phyloP scores from a whole-genome alignment of 2,329 filamentous ascomycete genomes.

The Exophiala bonariae region DNA sequence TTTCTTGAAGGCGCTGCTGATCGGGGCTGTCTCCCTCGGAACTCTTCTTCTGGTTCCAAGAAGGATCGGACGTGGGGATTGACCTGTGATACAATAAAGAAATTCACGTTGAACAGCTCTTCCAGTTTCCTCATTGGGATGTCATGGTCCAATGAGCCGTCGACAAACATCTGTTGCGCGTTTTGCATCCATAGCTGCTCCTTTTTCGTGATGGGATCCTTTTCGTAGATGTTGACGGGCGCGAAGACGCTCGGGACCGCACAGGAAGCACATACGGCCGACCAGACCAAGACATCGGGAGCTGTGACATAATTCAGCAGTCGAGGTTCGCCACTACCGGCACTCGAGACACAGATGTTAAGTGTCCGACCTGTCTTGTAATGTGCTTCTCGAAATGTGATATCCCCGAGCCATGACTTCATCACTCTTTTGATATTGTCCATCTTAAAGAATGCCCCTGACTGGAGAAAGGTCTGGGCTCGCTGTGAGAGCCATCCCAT shows the following conservation, averaged over 20 bases:
- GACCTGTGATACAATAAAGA: conserved; percentile 96
- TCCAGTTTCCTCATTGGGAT: conserved; percentile 85
- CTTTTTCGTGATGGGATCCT: conserved; percentile 77
- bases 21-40: conserved; percentile 33
- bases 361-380: conserved; percentile 89
- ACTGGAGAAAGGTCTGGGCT: conserved; percentile 69
- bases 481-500: conserved; percentile 40
- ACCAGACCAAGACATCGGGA: conserved; percentile 94
- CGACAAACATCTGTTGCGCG: conserved; percentile 77
- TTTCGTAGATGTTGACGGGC: conserved; percentile 75
- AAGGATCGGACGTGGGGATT: conserved; percentile 94
- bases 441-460: conserved; percentile 74
- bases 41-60: conserved; percentile 69
- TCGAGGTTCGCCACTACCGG: conserved; percentile 81
- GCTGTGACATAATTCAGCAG: conserved; percentile 91
- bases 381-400: conserved; percentile 94
- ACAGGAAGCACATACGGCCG: conserved; percentile 87
- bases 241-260: conserved; percentile 82
- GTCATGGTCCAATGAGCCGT: conserved; percentile 93
- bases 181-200: conserved; percentile 78
- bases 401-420: conserved; percentile 75
- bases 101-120: conserved; percentile 97
- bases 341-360: conserved; percentile 90
- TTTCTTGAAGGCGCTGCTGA: not conserved
- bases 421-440: conserved; percentile 78